Percentiles rank a stretch among this genome's conserved stretches.
Conservation (phyloP, 345 rosid genomes). For the Pistacia integerrima region DNA sequence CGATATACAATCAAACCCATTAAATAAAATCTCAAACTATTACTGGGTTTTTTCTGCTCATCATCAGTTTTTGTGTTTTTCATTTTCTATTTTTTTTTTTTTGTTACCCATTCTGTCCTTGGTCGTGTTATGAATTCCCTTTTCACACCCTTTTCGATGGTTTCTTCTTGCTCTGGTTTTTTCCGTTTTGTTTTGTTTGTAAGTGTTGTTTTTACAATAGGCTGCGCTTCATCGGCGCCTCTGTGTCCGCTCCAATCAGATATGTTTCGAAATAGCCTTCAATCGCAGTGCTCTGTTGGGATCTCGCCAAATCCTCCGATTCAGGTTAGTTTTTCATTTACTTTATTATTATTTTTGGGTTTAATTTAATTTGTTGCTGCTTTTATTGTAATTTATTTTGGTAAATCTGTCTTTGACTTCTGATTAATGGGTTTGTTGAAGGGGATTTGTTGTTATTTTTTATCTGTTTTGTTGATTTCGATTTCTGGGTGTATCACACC, state of each 20-base stretch:
- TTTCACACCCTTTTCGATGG: constrained; percentile 27
- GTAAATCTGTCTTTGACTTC: not conserved
- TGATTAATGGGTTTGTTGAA: constrained; percentile 7
- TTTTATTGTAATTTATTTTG: not conserved
- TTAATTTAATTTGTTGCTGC: not conserved
- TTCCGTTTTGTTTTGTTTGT: constrained; percentile 29
- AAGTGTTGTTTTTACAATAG: constrained; percentile 31
- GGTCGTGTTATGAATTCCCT: constrained; percentile 1
- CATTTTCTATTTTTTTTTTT: not conserved
- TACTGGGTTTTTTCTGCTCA: not conserved
- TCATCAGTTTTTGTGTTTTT: not conserved
- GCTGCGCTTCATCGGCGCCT: constrained; percentile 37
- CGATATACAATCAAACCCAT: not conserved
- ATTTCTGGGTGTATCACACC: not conserved
- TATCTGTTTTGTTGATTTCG: constrained; percentile 3
- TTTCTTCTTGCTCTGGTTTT: constrained; percentile 24
- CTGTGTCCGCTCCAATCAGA: constrained; percentile 45
- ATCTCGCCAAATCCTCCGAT: constrained; percentile 57
- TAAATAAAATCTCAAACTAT: not conserved
- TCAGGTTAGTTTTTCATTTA: constrained; percentile 42
- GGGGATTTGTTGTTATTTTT: not conserved
- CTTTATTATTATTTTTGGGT: not conserved
- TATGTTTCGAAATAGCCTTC: constrained; percentile 45
- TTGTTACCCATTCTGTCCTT: constrained; percentile 21
- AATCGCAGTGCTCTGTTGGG: constrained; percentile 55